A percentile compares a stretch with the other conserved stretches of the same genome.
Evolutionary conservation across 306 rosid species (phyloP).

Genomic region (Citrullus amarus): DNA sequence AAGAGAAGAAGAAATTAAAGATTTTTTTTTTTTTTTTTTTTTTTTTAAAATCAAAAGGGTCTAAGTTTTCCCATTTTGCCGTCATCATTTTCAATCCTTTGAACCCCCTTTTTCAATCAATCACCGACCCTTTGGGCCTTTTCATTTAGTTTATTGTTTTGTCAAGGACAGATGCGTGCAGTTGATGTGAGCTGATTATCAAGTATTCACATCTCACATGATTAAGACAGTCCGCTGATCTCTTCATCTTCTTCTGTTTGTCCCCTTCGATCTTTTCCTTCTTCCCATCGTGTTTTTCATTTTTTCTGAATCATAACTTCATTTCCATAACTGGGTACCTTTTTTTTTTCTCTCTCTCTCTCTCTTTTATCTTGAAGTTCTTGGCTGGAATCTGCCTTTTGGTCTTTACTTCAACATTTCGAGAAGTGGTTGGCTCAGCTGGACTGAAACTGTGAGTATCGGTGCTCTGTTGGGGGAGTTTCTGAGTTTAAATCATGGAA

Average conservation of each 20-base stretch:
- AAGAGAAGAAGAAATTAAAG: background rate
- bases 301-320: background rate
- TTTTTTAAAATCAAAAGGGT: background rate
- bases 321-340: background rate
- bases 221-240: background rate
- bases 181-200: background rate
- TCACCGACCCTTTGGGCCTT: conserved; percentile 1
- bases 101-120: background rate
- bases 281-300: background rate
- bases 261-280: background rate
- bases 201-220: background rate
- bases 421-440: background rate
- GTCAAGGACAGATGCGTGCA: background rate
- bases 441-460: background rate
- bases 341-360: background rate
- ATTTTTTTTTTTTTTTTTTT: no score
- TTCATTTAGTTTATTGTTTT: background rate
- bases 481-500: background rate
- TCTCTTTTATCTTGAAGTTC: background rate
- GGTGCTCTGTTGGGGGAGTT: background rate
- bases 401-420: background rate
- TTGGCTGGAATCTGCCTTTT: background rate
- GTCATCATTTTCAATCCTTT: background rate
- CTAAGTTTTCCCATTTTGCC: background rate
- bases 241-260: background rate